Evolutionary conservation across 2,329 filamentous ascomycete species (phyloP), one percentile per base, ranked within the genome.

Genomic region (Penicillium concentricum): DNA sequence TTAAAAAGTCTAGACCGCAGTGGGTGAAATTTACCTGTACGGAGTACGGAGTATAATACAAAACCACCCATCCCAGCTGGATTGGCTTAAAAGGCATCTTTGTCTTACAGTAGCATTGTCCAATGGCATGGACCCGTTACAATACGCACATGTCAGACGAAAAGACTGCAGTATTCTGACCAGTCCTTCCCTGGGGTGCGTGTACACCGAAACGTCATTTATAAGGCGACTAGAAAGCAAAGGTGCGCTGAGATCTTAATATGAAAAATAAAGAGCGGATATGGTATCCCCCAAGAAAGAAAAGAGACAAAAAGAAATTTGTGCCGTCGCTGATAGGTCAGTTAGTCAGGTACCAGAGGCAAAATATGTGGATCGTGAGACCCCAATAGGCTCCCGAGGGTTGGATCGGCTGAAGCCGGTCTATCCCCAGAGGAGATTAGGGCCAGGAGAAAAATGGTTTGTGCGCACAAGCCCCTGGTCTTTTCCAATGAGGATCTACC

Each of bases 1-100:
- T 6, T 10, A 15, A 30, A 30, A 42, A 56, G 54, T 46, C 54
- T 48, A 56, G 54, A 46, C 53, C 47, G 15, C 2, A 26, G 51
- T 56, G 54, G 54, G 16, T 41, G 13, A 34, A 5, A 35, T 20
- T 34, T 39, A 35, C 22, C 6, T 13, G 18, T 39, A 48, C 12
- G 26, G 16, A 15, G 34, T 49, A 39, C 42, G n/a, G n/a, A 41
- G 38, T 13, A 47, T n/a, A 35, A 39, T 22, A 32, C 37, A 20
- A 39, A 39, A 49, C 30, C 28, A 28, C 26, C 26, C 26, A 26
- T 24, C 26, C 5, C 16, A 37, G n/a, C 22, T 53, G 51, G 44
- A 54, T 42, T 50, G 37, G 30, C 30, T 28, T n/a, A 15, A 37
- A 47, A 15, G 42, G 20, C 8, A 15, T 30, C 38, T 37, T 35